A percentile compares a stretch with the other conserved stretches of the same genome.
Evolutionary conservation across 306 rosid species (phyloP).

Genomic region (Elaeagnus macrophylla): DNA sequence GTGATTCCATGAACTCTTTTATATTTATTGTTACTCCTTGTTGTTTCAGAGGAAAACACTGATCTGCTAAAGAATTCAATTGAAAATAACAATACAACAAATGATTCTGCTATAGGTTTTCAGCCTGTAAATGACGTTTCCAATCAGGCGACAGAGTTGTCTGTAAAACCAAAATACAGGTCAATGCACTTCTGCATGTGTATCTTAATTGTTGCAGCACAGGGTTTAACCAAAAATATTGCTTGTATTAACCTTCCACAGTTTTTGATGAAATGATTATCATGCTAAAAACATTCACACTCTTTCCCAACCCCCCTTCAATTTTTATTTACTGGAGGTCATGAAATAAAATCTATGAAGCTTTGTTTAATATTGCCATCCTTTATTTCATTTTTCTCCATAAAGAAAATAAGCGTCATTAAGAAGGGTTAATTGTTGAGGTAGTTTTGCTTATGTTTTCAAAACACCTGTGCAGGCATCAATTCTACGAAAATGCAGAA

Average conservation of each 20-base stretch:
- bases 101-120: slow-evolving; percentile 22
- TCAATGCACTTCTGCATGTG: slow-evolving; percentile 12
- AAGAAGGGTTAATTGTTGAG: slow-evolving; percentile 5
- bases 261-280: background rate
- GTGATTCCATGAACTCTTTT: slow-evolving; percentile 8
- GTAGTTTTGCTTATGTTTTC: slow-evolving; percentile 8
- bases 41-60: slow-evolving; percentile 52
- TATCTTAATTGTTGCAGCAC: slow-evolving; percentile 2
- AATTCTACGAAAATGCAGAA: slow-evolving; percentile 62
- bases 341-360: background rate
- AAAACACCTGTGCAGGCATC: slow-evolving; percentile 47
- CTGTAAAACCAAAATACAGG: slow-evolving; percentile 74
- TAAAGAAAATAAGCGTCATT: background rate
- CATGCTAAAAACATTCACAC: too few relatives aligned
- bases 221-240: background rate
- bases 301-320: too few relatives aligned
- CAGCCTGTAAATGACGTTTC: slow-evolving; percentile 21
- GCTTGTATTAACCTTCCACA: slow-evolving; percentile 4
- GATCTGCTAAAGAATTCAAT: slow-evolving; percentile 12
- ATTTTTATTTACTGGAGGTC: background rate
- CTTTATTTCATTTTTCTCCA: background rate
- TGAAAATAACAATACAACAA: slow-evolving; percentile 22
- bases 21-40: slow-evolving; percentile 20
- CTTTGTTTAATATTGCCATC: background rate
- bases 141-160: slow-evolving; percentile 20